Conservation (phyloP, 495 filamentous ascomycete species). For the Xylaria nigripes region DNA sequence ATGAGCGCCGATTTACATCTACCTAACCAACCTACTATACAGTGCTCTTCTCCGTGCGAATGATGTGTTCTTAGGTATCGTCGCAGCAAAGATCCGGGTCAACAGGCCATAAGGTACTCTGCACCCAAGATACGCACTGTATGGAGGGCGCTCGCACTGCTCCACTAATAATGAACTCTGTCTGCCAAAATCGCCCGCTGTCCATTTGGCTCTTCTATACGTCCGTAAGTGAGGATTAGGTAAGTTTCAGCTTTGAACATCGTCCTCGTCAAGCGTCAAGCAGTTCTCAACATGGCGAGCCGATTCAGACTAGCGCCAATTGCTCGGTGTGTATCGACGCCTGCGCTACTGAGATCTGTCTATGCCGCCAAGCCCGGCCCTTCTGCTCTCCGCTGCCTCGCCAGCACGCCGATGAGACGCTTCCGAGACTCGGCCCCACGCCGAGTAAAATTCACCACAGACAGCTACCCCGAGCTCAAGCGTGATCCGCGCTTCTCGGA, state of each 20-base stretch:
- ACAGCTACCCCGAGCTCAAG: constrained; percentile 76
- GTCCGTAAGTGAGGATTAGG: background rate
- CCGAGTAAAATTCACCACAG: constrained; percentile 66
- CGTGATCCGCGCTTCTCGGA: constrained; percentile 65
- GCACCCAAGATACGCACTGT: no score
- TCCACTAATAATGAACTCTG: no score
- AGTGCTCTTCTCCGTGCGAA: no score
- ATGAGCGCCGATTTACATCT: no score
- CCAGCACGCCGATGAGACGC: constrained; percentile 24
- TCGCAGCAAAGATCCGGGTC: no score
- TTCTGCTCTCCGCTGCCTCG: constrained; percentile 24
- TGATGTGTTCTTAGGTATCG: no score
- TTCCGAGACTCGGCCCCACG: constrained; percentile 31
- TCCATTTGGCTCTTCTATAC: background rate
- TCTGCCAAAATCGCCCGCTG: no score
- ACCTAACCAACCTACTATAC: no score
- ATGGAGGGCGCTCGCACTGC: no score
- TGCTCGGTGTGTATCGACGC: constrained; percentile 15
- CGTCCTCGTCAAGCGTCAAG: background rate
- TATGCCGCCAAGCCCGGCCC: background rate
- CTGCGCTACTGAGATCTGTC: constrained; percentile 11
- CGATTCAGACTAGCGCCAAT: constrained; percentile 21
- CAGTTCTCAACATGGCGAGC: constrained; percentile 17
- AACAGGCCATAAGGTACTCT: no score
- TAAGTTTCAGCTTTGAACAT: background rate